Percentiles rank a stretch among this genome's conserved stretches.
These are phyloP conservation scores for Emmonsiellopsis sp. DNA, from an alignment of 2,329 filamentous ascomycete species.

Conservation along the genomic window DNA sequence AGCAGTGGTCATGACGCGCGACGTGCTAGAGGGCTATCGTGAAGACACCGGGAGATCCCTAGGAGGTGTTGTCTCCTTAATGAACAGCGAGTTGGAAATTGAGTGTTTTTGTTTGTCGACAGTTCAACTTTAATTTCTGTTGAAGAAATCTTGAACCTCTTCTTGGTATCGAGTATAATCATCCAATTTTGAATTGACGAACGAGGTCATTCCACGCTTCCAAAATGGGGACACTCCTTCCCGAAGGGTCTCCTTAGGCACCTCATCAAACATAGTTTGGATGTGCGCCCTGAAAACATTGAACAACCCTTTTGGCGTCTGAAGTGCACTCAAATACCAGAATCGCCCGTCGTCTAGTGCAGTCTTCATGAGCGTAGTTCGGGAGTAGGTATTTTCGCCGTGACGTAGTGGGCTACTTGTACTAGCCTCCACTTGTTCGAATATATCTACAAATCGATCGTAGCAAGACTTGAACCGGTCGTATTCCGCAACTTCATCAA, in stretches of 20 bases:
- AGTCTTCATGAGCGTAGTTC: constrained; percentile 1
- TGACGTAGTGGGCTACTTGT: constrained; percentile 1
- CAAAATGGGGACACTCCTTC: constrained; percentile 7
- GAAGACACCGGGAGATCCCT: background rate
- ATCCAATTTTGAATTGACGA: constrained; percentile 5
- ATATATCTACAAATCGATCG: constrained; percentile 5
- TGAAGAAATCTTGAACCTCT: constrained; percentile 7
- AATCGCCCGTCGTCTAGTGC: constrained; percentile 5
- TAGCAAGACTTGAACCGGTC: constrained; percentile 1
- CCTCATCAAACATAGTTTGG: constrained; percentile 1
- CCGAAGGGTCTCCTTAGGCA: background rate
- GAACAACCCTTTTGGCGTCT: constrained; percentile 6
- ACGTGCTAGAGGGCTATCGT: background rate
- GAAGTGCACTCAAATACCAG: constrained; percentile 9
- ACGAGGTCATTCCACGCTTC: constrained; percentile 7
- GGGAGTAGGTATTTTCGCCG: background rate
- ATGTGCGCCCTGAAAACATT: constrained; percentile 6
- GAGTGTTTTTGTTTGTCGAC: background rate
- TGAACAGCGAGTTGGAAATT: background rate
- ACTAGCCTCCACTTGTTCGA: constrained; percentile 9
- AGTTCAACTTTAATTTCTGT: background rate
- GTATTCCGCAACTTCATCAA: background rate
- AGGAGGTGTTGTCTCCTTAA: background rate
- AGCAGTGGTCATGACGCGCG: constrained; percentile 3
- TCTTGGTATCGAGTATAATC: constrained; percentile 4